Evolutionary conservation across 2,329 filamentous ascomycete species (phyloP).

Genomic region (Drechmeria coniospora): DNA sequence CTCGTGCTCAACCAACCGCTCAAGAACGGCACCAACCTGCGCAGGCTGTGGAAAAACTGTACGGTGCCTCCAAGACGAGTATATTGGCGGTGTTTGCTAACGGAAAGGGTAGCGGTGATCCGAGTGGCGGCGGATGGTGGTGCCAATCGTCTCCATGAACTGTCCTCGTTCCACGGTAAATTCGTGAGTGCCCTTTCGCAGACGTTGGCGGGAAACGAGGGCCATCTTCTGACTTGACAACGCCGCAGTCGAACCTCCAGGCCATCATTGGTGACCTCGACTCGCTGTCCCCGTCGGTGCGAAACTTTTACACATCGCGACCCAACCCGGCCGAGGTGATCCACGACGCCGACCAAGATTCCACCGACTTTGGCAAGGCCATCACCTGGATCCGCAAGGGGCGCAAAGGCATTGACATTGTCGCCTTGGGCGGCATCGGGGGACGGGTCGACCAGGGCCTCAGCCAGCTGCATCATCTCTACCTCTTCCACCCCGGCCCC

Average conservation of each 20-base stretch:
- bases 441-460: constrained; percentile 88
- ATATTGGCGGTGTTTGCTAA: not conserved
- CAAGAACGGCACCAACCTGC: constrained; percentile 27
- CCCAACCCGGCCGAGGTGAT: constrained; percentile 41
- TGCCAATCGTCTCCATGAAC: constrained; percentile 55
- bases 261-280: constrained; percentile 84
- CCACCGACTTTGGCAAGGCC: constrained; percentile 84
- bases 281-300: constrained; percentile 51
- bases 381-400: constrained; percentile 39
- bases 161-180: constrained; percentile 25
- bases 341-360: constrained; percentile 64
- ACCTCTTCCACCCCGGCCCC: constrained; percentile 39
- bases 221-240: not conserved
- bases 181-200: constrained; percentile 19
- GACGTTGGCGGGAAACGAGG: too few species aligned
- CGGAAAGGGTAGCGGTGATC: constrained; percentile 36
- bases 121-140: constrained; percentile 82
- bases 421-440: constrained; percentile 71
- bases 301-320: constrained; percentile 48
- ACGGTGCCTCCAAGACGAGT: constrained; percentile 6
- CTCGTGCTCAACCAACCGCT: constrained; percentile 38
- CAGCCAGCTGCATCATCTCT: constrained; percentile 77
- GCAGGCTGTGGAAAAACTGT: constrained; percentile 35
- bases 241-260: constrained; percentile 44
- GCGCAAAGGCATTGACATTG: constrained; percentile 38